Base-by-base conservation (phyloP, 1,284 basidiomycete genomes). In the Volvariella volvacea region DNA sequence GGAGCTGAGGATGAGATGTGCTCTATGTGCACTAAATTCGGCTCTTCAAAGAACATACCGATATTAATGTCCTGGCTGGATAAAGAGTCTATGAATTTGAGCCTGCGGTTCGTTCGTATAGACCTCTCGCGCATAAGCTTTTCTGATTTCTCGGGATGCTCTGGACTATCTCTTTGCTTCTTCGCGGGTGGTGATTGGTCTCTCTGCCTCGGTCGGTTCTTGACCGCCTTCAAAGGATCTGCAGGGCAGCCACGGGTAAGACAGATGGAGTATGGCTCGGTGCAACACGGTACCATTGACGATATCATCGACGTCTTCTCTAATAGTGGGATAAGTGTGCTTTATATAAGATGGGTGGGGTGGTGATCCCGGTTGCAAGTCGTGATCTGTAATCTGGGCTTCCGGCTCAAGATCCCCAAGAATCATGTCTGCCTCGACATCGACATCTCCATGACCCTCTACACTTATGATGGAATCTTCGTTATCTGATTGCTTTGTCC, bases 41-140 rank as follows among this genome's bases (percentile, higher is more conserved):
- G 22, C 32, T 22, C 19, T 14, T 16, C 41, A 50, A n/a, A 37
- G 42, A 45, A 65, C 75, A 45, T 54, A 88, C 88, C 76, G 45
- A 92, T 86, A 55, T 86, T 83, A 33, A 92, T 77, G 52, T 88
- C 82, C 50, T 82, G 77, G 44, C 70, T 73, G 28, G 71, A 73
- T 41, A 88, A 64, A 59, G 83, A 87, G 46, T 85, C 80, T 25
- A 85, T 66, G 55, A 89, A 84, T 61, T 89, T 82, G 56, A 79
- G 73, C 55, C 81, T 73, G 58, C 82, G 71, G 59, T 83, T 84
- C 43, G 80, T 78, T 41, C 76, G 76, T 56, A 89, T 84, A 9
- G 84, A 88, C n/a, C 74, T 71, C 60, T 88, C 84, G 20, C 85
- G 75, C 58, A 76, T 67, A 19, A 85, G 67, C 54, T 77, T 83